These are phyloP conservation scores for Jacaranda copaia DNA, from an alignment of 257 asterid species.

Conservation along the genomic window DNA sequence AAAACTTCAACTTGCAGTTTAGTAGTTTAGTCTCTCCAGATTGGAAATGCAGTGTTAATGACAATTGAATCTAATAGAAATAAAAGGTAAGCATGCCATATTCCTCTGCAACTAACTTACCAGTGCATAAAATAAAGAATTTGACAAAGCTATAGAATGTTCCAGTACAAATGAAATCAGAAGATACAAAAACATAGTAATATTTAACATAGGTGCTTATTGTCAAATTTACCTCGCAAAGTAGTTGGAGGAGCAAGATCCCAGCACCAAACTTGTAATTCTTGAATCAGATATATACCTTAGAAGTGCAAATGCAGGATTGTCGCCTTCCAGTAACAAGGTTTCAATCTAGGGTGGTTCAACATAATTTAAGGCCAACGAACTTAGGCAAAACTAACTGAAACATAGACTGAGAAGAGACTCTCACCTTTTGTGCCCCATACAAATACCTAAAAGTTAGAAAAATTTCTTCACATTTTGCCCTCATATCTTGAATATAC, in stretches of 20 bases:
- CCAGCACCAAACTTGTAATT: conserved; percentile 67
- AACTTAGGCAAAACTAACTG: conserved; percentile 29
- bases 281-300: conserved; percentile 64
- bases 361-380: conserved; percentile 32
- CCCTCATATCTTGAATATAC: conserved; percentile 64
- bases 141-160: not conserved
- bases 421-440: conserved; percentile 53
- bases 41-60: not conserved
- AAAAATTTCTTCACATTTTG: conserved; percentile 63
- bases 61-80: conserved; percentile 1
- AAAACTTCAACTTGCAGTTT: conserved; percentile 25
- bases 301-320: conserved; percentile 71
- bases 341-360: conserved; percentile 60
- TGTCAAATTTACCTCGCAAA: conserved; percentile 59
- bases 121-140: not conserved
- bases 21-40: not conserved
- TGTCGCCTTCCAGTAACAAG: conserved; percentile 79
- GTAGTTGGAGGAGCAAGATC: conserved; percentile 66
- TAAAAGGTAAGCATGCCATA: conserved; percentile 1
- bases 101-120: not conserved
- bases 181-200: not conserved
- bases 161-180: conserved; percentile 3
- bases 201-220: conserved; percentile 12
- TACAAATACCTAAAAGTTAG: conserved; percentile 51
- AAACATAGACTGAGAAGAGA: conserved; percentile 11